Percentiles rank a stretch among this genome's conserved stretches.
These are phyloP conservation scores for Mucor ambiguus DNA, from an alignment of 371 early-diverging fungal species.

Conservation along the genomic window DNA sequence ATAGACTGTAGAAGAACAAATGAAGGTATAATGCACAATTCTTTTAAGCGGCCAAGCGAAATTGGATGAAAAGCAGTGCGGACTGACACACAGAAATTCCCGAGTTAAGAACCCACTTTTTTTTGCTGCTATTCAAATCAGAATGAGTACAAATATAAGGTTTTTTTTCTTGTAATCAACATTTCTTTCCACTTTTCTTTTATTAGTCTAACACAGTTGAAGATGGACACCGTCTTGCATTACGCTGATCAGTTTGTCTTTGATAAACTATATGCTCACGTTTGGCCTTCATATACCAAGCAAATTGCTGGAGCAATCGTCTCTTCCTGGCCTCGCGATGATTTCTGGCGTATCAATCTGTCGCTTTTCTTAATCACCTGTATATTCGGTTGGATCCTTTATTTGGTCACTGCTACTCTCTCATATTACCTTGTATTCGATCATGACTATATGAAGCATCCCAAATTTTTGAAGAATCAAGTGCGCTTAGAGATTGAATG, in stretches of 20 bases:
- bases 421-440: slow-evolving; percentile 89
- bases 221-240: slow-evolving; percentile 78
- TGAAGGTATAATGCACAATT: neutral
- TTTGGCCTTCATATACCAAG: slow-evolving; percentile 36
- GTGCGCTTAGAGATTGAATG: slow-evolving; percentile 82
- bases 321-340: slow-evolving; percentile 57
- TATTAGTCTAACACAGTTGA: slow-evolving; percentile 6
- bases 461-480: slow-evolving; percentile 90
- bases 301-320: slow-evolving; percentile 26
- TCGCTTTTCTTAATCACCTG: slow-evolving; percentile 72
- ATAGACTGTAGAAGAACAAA: neutral
- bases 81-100: slow-evolving; percentile 29
- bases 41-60: neutral
- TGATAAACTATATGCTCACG: slow-evolving; percentile 55
- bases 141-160: slow-evolving; percentile 10
- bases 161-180: neutral
- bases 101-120: slow-evolving; percentile 9
- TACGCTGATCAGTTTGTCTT: slow-evolving; percentile 61
- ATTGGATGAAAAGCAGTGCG: slow-evolving; percentile 7
- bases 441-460: slow-evolving; percentile 85
- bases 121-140: slow-evolving; percentile 14
- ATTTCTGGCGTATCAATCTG: slow-evolving; percentile 68
- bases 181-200: neutral
- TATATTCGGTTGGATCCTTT: slow-evolving; percentile 77
- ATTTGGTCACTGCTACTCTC: slow-evolving; percentile 73